Conservation (phyloP, 129 eudicot genomes). For the Helianthus tuberosus region DNA sequence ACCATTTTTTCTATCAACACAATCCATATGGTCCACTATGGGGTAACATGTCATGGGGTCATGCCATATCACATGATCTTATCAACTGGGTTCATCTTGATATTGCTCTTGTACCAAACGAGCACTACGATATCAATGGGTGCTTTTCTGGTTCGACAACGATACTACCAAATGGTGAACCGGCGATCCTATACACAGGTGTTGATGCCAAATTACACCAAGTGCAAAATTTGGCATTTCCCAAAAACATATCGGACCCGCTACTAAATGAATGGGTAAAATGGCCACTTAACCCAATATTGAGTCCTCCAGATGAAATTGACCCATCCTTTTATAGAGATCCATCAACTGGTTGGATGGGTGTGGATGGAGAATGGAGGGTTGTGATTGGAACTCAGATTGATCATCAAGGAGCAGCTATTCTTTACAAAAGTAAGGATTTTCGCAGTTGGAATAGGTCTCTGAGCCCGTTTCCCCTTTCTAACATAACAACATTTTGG, state of each 20-base stretch:
- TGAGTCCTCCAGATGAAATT: conserved; percentile 37
- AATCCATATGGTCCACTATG: conserved; percentile 60
- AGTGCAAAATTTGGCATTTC: conserved; percentile 70
- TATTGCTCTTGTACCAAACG: conserved; percentile 45
- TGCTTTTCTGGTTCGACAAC: conserved; percentile 71
- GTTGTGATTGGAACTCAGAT: conserved; percentile 46
- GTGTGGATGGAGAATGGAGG: conserved; percentile 52
- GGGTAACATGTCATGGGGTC: conserved; percentile 74
- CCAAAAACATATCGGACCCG: conserved; percentile 58
- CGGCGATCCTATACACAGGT: conserved; percentile 67
- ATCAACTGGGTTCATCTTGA: conserved; percentile 56
- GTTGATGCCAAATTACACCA: conserved; percentile 34
- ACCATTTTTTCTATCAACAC: conserved; percentile 77
- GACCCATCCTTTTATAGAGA: conserved; percentile 42
- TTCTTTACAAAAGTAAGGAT: conserved; percentile 50
- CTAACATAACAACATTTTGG: conserved; percentile 52
- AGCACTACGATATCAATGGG: conserved; percentile 54
- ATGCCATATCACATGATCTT: conserved; percentile 64
- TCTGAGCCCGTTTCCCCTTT: conserved; percentile 40
- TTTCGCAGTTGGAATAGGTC: conserved; percentile 41
- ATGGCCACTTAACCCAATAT: conserved; percentile 47
- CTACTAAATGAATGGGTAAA: conserved; percentile 56
- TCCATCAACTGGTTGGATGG: conserved; percentile 74
- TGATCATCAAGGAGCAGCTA: conserved; percentile 41
- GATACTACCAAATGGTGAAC: conserved; percentile 44